These are phyloP conservation scores for Termitomyces sp. DNA, from an alignment of 768 basidiomycete genomes.

Conservation along the genomic window DNA sequence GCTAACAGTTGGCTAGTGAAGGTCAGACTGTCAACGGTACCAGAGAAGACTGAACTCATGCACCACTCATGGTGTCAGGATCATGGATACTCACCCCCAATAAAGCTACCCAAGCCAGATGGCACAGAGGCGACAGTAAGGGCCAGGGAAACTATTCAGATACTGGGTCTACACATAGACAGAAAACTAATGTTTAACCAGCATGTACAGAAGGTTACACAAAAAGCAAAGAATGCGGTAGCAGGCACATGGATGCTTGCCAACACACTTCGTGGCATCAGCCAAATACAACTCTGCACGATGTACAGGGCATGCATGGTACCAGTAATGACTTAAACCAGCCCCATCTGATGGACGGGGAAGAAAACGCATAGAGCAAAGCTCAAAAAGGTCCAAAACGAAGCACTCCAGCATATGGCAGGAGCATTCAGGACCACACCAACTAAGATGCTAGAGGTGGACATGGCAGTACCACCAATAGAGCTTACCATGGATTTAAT, in stretches of 20 bases:
- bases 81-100: not conserved
- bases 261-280: conserved; percentile 29
- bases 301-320: conserved; percentile 13
- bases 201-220: conserved; percentile 23
- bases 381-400: conserved; percentile 20
- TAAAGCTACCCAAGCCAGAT: not conserved
- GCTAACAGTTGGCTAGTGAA: not conserved
- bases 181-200: conserved; percentile 25
- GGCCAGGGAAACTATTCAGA: conserved; percentile 13
- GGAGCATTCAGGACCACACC: conserved; percentile 31
- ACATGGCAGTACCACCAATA: conserved; percentile 29
- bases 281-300: conserved; percentile 21
- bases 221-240: conserved; percentile 20
- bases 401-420: conserved; percentile 25
- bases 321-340: conserved; percentile 28
- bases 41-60: not conserved
- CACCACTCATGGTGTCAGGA: not conserved
- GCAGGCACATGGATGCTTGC: conserved; percentile 25
- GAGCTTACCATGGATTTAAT: conserved; percentile 10
- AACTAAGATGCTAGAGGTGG: conserved; percentile 25
- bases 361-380: not conserved
- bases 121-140: not conserved
- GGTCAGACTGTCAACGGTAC: not conserved
- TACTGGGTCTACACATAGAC: conserved; percentile 33
- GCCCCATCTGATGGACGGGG: conserved; percentile 29